Percentiles rank a stretch among this genome's conserved stretches.
Conservation (phyloP, 441 rosid genomes). For the Mallotus japonicus region DNA sequence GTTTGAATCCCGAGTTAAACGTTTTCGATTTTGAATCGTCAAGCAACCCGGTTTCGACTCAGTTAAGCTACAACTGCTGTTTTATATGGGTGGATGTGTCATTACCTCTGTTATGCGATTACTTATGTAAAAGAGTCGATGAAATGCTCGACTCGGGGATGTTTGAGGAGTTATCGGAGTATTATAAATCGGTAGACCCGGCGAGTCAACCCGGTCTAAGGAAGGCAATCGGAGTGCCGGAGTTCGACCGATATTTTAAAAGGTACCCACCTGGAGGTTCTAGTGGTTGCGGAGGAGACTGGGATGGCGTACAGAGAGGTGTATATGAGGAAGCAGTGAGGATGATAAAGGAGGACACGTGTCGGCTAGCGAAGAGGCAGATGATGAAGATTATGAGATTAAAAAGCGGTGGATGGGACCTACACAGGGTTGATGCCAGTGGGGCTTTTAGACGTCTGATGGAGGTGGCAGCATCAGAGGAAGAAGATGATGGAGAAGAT, state of each 20-base stretch:
- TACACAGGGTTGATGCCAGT: constrained; percentile 69
- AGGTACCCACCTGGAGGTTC: constrained; percentile 34
- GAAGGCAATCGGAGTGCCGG: constrained; percentile 87
- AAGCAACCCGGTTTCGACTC: constrained; percentile 30
- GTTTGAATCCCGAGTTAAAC: constrained; percentile 46
- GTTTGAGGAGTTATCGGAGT: constrained; percentile 62
- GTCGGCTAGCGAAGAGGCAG: constrained; percentile 71
- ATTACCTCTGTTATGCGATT: constrained; percentile 48
- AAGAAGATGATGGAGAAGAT: neutral
- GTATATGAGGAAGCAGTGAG: constrained; percentile 65
- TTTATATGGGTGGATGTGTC: constrained; percentile 83
- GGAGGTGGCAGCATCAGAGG: constrained; percentile 18
- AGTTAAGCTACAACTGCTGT: constrained; percentile 67
- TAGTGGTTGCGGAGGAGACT: constrained; percentile 12
- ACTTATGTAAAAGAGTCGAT: constrained; percentile 64
- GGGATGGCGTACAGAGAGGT: constrained; percentile 35
- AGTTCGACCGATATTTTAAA: constrained; percentile 61
- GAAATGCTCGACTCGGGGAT: constrained; percentile 81
- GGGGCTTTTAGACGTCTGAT: constrained; percentile 47
- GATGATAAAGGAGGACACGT: constrained; percentile 71
- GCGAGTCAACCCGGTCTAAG: constrained; percentile 43
- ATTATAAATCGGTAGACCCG: constrained; percentile 35
- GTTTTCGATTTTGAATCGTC: constrained; percentile 35
- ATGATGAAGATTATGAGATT: constrained; percentile 56
- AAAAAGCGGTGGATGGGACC: constrained; percentile 61